Evolutionary conservation across 192 early-diverging fungal species (phyloP).

Genomic region (Linnemannia elongata): DNA sequence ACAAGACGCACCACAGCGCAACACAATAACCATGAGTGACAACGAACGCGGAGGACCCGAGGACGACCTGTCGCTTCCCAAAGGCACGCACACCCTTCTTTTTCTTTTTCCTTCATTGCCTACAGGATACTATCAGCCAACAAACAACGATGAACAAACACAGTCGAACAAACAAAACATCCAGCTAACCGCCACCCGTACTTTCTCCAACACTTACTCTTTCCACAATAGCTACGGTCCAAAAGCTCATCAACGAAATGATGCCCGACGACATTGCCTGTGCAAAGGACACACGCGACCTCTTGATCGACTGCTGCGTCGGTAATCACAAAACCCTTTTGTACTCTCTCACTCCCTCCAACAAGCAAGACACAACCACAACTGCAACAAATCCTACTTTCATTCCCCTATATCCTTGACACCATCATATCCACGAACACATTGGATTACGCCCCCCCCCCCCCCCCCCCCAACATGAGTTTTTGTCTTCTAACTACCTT

Average conservation of each 20-base stretch:
- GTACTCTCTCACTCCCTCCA: neutral
- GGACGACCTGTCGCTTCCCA: constrained; percentile 93
- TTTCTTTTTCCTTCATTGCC: too few relatives aligned
- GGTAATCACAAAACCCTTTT: constrained; percentile 64
- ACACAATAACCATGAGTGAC: constrained; percentile 67
- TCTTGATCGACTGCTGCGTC: constrained; percentile 96
- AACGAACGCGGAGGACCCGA: constrained; percentile 67
- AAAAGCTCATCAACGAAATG: constrained; percentile 97
- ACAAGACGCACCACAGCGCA: neutral
- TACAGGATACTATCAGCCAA: neutral
- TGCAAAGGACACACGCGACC: constrained; percentile 96
- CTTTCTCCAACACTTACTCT: neutral
- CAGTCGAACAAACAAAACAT: neutral
- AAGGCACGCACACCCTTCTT: constrained; percentile 66
- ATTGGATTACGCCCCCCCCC: too few relatives aligned
- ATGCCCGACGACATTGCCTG: constrained; percentile 91
- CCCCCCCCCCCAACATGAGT: neutral
- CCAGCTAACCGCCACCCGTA: neutral
- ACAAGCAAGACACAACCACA: neutral
- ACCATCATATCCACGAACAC: neutral
- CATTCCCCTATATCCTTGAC: too few relatives aligned
- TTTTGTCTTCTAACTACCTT: neutral
- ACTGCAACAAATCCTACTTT: neutral
- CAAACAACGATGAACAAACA: too few relatives aligned
- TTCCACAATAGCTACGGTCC: constrained; percentile 80